These are phyloP conservation scores for Fusarium metavorans DNA, from an alignment of 2,329 filamentous ascomycete genomes.

Conservation along the genomic window DNA sequence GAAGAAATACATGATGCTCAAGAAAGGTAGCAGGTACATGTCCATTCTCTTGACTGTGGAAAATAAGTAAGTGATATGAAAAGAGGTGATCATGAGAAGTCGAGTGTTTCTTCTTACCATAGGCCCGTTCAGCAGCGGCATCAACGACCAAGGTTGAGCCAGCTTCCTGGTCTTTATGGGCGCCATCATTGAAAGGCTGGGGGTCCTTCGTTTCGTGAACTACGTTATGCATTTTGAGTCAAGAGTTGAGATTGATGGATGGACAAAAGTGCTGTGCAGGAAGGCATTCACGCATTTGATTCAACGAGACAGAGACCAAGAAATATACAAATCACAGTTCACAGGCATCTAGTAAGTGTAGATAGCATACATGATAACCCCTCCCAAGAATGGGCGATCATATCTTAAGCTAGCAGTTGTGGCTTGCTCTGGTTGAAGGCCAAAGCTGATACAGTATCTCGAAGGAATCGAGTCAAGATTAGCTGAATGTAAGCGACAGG, in stretches of 20 bases:
- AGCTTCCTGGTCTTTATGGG: not conserved
- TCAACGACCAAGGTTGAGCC: not conserved
- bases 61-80: not conserved
- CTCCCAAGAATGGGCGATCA: not conserved
- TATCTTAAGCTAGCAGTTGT: not conserved
- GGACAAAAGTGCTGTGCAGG: not conserved
- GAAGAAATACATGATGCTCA: conserved; percentile 52
- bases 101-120: not conserved
- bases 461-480: not conserved
- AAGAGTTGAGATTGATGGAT: not conserved
- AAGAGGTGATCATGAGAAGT: no score
- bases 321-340: not conserved
- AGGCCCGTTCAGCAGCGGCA: not conserved
- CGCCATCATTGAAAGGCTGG: not conserved
- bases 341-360: not conserved
- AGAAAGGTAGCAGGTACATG: conserved; percentile 55
- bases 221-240: not conserved
- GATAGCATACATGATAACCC: not conserved
- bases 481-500: not conserved
- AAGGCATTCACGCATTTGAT: not conserved
- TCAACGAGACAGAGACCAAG: not conserved
- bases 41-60: conserved; percentile 54
- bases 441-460: not conserved
- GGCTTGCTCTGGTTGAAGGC: not conserved
- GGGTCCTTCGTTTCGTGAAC: not conserved